Evolutionary conservation across 75 land plant genomes (phyloP).

Genomic region (Cunninghamia lanceolata): DNA sequence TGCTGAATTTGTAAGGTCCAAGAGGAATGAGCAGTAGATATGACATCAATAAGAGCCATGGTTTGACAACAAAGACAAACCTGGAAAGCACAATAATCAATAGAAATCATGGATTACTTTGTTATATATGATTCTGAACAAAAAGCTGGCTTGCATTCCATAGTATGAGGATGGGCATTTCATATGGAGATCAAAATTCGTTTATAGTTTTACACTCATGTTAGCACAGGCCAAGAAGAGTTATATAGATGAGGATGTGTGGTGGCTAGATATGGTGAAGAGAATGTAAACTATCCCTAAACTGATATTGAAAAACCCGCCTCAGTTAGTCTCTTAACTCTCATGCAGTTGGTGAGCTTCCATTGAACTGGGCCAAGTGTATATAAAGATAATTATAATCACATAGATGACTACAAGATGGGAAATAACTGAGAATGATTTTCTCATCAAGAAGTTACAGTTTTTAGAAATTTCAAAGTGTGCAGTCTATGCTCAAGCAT

Average conservation of each 20-base stretch:
- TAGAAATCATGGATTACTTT: no score
- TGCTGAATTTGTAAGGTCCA: neutral
- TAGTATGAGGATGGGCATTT: neutral
- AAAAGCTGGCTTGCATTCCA: neutral
- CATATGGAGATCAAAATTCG: neutral
- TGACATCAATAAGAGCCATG: neutral
- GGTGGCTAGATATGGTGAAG: neutral
- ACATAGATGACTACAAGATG: neutral
- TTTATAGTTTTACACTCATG: neutral
- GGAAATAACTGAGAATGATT: neutral
- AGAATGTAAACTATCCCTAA: neutral
- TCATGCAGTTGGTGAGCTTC: neutral
- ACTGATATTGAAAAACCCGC: neutral
- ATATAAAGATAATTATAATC: no score
- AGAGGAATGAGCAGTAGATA: neutral
- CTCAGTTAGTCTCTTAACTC: neutral
- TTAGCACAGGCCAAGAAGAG: neutral
- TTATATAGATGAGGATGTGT: neutral
- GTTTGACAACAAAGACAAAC: neutral
- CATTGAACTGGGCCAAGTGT: neutral
- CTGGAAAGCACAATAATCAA: neutral
- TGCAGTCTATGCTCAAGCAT: no score
- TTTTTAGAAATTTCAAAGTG: no score
- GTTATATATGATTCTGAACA: neutral
- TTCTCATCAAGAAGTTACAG: neutral